A percentile compares a stretch with the other conserved stretches of the same genome.
These are phyloP conservation scores for Phialocephala subalpina DNA, from an alignment of 2,329 filamentous ascomycete species.

Conservation along the genomic window DNA sequence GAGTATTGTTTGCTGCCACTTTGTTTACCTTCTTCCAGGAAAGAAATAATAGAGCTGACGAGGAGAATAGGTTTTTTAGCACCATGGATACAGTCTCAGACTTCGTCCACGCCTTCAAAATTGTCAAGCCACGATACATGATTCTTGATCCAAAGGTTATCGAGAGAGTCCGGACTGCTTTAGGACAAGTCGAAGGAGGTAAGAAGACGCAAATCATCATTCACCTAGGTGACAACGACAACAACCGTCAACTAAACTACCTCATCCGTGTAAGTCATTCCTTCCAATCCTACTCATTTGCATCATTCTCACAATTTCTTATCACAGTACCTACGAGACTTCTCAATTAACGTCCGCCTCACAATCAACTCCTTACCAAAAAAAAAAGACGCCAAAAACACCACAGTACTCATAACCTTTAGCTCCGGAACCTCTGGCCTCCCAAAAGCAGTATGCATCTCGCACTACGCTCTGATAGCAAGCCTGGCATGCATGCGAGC, in stretches of 20 bases:
- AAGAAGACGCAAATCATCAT: neutral
- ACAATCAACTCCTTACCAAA: neutral
- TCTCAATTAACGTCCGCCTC: neutral
- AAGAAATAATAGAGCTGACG: neutral
- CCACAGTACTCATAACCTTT: conserved; percentile 9
- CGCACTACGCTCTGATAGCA: conserved; percentile 12
- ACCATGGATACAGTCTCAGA: neutral
- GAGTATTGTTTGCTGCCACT: neutral
- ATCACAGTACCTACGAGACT: conserved; percentile 8
- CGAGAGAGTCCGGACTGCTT: neutral
- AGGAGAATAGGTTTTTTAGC: conserved; percentile 5
- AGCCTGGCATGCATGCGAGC: neutral
- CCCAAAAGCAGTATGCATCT: conserved; percentile 9
- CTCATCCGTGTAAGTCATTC: neutral
- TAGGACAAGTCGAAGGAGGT: neutral
- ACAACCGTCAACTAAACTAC: no score
- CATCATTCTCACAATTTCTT: no score
- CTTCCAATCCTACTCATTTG: neutral
- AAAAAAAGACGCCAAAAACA: neutral
- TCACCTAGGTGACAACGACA: neutral
- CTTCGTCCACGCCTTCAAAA: conserved; percentile 12
- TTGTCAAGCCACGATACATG: conserved; percentile 2
- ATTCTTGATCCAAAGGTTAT: neutral
- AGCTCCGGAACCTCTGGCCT: conserved; percentile 13
- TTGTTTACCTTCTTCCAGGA: neutral